These are phyloP conservation scores for Gelatoporia subvermispora DNA, from an alignment of 768 basidiomycete genomes.

Conservation along the genomic window DNA sequence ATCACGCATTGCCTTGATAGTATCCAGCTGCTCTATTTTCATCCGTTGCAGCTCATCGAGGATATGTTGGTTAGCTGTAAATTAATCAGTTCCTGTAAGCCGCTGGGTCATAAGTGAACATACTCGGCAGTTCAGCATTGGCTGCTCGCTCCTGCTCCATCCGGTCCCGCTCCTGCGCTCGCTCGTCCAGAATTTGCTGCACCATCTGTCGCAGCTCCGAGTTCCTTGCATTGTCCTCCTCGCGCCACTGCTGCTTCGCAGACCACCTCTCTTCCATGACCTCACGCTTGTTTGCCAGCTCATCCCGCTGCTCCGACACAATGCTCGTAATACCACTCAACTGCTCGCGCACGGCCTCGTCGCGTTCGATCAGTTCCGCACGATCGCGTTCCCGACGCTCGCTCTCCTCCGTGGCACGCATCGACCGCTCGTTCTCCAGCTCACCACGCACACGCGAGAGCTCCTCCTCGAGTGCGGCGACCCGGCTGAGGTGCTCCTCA, in stretches of 20 bases:
- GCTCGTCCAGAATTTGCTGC: conserved; percentile 49
- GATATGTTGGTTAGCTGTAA: conserved; percentile 52
- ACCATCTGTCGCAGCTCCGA: conserved; percentile 60
- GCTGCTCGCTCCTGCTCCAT: conserved; percentile 50
- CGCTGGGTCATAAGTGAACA: conserved; percentile 15
- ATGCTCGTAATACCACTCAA: conserved; percentile 69
- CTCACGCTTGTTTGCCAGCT: conserved; percentile 54
- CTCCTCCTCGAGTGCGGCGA: conserved; percentile 21
- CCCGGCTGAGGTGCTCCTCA: conserved; percentile 18
- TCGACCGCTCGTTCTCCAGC: conserved; percentile 57
- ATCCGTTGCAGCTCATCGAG: conserved; percentile 55
- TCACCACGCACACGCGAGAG: conserved; percentile 30
- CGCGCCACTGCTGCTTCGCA: conserved; percentile 54
- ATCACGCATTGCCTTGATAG: conserved; percentile 51
- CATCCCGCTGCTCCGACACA: conserved; percentile 61
- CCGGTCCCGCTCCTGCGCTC: conserved; percentile 44
- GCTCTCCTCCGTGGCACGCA: conserved; percentile 52
- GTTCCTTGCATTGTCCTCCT: conserved; percentile 53
- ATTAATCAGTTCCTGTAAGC: conserved; percentile 11
- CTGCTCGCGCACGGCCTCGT: conserved; percentile 55
- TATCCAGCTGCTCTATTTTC: conserved; percentile 54
- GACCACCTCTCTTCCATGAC: conserved; percentile 57
- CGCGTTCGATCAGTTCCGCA: conserved; percentile 52
- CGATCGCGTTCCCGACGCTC: conserved; percentile 60
- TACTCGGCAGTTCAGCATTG: conserved; percentile 54